phyloP scores from a whole-genome alignment of 2,329 filamentous ascomycete species.

The Penicillium sp. region DNA sequence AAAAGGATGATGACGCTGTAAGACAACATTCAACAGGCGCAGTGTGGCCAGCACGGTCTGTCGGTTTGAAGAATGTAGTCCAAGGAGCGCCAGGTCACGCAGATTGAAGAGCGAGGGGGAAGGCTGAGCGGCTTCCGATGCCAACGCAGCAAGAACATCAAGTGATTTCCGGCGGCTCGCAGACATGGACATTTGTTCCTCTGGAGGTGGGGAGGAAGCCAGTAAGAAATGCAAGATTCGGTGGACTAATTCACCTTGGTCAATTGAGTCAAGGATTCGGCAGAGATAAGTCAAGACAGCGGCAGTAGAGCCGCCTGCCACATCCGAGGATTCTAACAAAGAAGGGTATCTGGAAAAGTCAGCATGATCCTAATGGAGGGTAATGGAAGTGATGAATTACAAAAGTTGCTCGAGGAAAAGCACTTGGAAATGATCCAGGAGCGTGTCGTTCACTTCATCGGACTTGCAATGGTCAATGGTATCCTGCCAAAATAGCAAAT shows the following conservation, averaged over 20 bases:
- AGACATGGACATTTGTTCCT: constrained; percentile 62
- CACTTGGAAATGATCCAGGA: constrained; percentile 96
- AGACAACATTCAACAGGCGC: constrained; percentile 80
- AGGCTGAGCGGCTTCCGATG: constrained; percentile 71
- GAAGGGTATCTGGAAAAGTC: constrained; percentile 74
- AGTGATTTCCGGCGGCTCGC: constrained; percentile 81
- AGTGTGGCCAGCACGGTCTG: constrained; percentile 90
- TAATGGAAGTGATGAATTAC: constrained; percentile 53
- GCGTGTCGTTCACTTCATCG: constrained; percentile 83
- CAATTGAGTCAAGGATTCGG: constrained; percentile 84
- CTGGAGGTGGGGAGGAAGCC: constrained; percentile 64
- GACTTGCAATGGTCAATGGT: constrained; percentile 94
- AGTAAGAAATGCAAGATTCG: constrained; percentile 91
- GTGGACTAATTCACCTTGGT: constrained; percentile 92
- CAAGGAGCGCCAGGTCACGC: constrained; percentile 85
- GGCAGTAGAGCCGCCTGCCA: constrained; percentile 93
- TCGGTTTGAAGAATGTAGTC: constrained; percentile 77
- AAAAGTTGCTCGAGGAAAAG: constrained; percentile 93
- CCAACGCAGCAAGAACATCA: constrained; percentile 78
- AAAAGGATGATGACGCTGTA: constrained; percentile 86
- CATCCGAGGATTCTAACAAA: constrained; percentile 91
- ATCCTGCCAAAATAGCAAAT: constrained; percentile 97
- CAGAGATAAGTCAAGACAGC: constrained; percentile 92
- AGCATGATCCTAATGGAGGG: background rate
- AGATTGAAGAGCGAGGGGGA: constrained; percentile 91